Conservation (phyloP, 176 grass and related monocot genomes). For the Oropetium thomaeum region DNA sequence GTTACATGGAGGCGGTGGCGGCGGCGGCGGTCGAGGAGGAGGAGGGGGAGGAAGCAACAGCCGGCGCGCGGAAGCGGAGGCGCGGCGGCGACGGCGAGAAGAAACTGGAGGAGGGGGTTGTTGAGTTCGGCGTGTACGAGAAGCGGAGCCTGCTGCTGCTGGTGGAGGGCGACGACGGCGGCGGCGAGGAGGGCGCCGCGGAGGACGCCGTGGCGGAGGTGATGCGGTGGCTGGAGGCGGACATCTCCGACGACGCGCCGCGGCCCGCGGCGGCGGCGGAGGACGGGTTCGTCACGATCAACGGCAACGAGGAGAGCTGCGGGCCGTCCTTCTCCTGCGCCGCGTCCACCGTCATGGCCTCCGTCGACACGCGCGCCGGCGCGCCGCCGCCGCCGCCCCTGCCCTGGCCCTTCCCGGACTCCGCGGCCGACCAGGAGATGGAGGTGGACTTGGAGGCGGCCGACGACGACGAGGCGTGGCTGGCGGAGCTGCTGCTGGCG, state of each 20-base stretch:
- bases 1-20: neutral
- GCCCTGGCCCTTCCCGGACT: conserved; percentile 35
- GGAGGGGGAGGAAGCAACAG: neutral
- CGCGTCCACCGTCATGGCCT: conserved; percentile 73
- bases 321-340: conserved; percentile 84
- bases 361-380: conserved; percentile 58
- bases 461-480: conserved; percentile 47
- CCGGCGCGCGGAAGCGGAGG: conserved; percentile 25
- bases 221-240: conserved; percentile 84
- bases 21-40: neutral
- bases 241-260: conserved; percentile 32
- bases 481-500: conserved; percentile 39
- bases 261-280: too few relatives aligned
- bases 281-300: conserved; percentile 59
- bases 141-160: neutral
- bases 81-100: neutral
- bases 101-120: neutral
- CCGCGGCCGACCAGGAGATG: neutral
- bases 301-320: conserved; percentile 88
- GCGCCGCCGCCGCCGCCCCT: conserved; percentile 33
- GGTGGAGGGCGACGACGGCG: neutral
- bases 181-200: conserved; percentile 19
- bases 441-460: neutral
- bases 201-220: conserved; percentile 63
- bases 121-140: neutral